phyloP scores from a whole-genome alignment of 2,329 filamentous ascomycete species.

The Colletotrichum sp. region DNA sequence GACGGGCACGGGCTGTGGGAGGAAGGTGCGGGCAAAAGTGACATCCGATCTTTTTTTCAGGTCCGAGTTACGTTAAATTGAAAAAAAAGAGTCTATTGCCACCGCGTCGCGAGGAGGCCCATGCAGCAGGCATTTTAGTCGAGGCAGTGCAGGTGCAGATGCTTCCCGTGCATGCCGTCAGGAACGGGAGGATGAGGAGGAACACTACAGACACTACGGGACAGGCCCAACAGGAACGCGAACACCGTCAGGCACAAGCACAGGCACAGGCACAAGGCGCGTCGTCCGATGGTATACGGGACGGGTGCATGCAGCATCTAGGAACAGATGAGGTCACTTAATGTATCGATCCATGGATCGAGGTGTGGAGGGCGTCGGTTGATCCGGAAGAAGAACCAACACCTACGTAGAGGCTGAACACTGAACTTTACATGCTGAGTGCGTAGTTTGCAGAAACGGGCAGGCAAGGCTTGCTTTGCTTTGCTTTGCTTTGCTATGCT shows the following conservation, averaged over 20 bases:
- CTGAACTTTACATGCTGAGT: background rate
- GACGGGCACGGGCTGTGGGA: background rate
- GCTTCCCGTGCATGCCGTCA: conserved; percentile 3
- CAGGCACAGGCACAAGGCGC: background rate
- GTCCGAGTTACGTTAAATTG: conserved; percentile 3
- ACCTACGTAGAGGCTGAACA: background rate
- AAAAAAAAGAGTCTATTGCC: conserved; percentile 1
- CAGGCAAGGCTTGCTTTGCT: background rate
- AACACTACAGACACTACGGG: background rate
- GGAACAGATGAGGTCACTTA: background rate
- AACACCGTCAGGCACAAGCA: background rate
- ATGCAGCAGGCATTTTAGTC: conserved; percentile 8
- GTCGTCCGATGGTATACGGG: background rate
- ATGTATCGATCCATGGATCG: background rate
- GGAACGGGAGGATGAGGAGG: background rate
- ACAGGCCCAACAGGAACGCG: background rate
- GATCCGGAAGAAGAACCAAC: background rate
- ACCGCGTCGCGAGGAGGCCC: conserved; percentile 14
- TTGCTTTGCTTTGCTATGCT: background rate
- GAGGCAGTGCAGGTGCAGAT: background rate
- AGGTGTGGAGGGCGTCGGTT: background rate
- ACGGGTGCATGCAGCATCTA: background rate
- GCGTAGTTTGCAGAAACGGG: background rate
- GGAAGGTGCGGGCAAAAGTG: conserved; percentile 2
- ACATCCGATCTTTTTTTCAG: conserved; percentile 16